These are phyloP conservation scores for Sphagnum tenellum DNA, from an alignment of 225 moss, liverwort and hornwort genomes.

Conservation along the genomic window DNA sequence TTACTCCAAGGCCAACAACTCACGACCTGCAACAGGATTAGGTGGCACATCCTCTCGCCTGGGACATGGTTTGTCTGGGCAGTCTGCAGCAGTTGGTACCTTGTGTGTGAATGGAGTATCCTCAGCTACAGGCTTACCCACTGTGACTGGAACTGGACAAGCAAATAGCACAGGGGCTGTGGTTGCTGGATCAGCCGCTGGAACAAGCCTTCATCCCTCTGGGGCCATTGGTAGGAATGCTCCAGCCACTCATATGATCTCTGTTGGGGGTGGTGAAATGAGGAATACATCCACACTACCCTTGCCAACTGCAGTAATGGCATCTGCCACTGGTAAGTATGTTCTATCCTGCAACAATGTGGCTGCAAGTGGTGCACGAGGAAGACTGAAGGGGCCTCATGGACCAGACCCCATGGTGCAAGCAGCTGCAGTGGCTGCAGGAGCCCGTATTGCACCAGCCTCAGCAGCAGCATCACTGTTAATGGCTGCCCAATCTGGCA, in stretches of 20 bases:
- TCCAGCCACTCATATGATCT: constrained; percentile 34
- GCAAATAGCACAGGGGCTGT: constrained; percentile 24
- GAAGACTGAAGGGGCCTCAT: constrained; percentile 33
- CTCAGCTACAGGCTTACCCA: constrained; percentile 12
- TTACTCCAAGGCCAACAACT: constrained; percentile 22
- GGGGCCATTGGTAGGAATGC: constrained; percentile 46
- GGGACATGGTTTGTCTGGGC: constrained; percentile 25
- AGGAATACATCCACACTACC: constrained; percentile 37
- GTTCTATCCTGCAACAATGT: constrained; percentile 37
- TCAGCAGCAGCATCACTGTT: constrained; percentile 83
- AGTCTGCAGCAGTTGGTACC: constrained; percentile 14
- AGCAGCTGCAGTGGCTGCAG: constrained; percentile 94
- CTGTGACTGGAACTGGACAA: constrained; percentile 19
- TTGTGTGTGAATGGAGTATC: constrained; percentile 23
- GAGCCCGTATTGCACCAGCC: constrained; percentile 91
- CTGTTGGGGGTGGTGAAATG: constrained; percentile 41
- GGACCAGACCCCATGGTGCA: constrained; percentile 96
- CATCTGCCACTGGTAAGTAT: constrained; percentile 47
- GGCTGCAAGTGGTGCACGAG: constrained; percentile 38
- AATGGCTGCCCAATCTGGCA: constrained; percentile 87
- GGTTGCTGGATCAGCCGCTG: constrained; percentile 14
- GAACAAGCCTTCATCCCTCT: constrained; percentile 20
- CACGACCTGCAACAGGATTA: constrained; percentile 18
- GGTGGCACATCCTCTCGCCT: constrained; percentile 34
- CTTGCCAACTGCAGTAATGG: constrained; percentile 13